Conservation (phyloP, 2,329 filamentous ascomycete species). For the Colletotrichum sp. region DNA sequence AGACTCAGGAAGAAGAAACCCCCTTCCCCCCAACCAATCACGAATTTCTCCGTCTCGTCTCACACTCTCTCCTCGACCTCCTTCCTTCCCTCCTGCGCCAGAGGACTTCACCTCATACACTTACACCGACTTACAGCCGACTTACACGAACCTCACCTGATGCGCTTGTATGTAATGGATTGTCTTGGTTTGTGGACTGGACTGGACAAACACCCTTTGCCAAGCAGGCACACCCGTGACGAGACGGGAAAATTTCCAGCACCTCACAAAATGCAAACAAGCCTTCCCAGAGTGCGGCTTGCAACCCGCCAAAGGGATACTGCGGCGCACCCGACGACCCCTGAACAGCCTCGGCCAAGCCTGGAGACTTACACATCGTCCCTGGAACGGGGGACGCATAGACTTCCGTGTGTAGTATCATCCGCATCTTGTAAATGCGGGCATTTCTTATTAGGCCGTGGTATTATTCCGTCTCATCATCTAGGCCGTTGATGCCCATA, state of each 20-base stretch:
- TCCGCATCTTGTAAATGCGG: background rate
- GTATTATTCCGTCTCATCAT: conserved; percentile 6
- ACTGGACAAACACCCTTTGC: background rate
- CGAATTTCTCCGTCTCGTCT: conserved; percentile 21
- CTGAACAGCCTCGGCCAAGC: background rate
- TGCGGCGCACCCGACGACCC: background rate
- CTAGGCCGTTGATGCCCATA: background rate
- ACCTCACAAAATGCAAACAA: background rate
- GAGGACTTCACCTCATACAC: background rate
- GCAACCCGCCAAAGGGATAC: background rate
- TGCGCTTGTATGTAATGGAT: background rate
- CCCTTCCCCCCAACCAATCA: background rate
- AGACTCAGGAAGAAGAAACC: background rate
- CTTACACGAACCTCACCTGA: conserved; percentile 2
- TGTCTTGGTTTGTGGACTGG: background rate
- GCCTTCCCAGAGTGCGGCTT: background rate
- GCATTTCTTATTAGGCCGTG: background rate
- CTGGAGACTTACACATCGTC: background rate
- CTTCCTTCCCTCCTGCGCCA: background rate
- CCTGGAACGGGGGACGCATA: background rate
- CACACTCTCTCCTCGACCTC: background rate
- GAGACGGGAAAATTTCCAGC: background rate
- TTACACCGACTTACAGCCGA: background rate
- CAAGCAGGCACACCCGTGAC: background rate
- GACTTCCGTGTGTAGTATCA: background rate